phyloP scores from a whole-genome alignment of 2,329 filamentous ascomycete species.

The Aspergillus ustus region DNA sequence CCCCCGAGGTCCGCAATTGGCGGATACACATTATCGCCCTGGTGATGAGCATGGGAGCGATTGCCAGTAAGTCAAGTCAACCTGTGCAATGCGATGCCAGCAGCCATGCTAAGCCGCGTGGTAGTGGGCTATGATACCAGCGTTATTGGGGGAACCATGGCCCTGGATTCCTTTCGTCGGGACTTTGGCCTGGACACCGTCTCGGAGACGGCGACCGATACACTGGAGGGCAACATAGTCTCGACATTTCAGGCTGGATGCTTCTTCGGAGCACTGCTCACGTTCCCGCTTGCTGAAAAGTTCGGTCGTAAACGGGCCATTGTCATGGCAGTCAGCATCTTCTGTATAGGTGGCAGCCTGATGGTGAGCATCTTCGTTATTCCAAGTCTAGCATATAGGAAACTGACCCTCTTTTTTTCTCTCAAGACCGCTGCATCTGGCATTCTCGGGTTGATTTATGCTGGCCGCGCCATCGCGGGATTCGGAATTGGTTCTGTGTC shows the following conservation, averaged over 20 bases:
- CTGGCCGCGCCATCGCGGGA: constrained; percentile 13
- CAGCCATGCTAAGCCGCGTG: background rate
- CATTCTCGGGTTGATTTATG: constrained; percentile 13
- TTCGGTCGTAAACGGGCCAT: constrained; percentile 61
- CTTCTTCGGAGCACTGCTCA: constrained; percentile 38
- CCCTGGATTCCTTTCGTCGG: constrained; percentile 14
- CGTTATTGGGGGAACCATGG: constrained; percentile 16
- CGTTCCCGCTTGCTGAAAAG: constrained; percentile 37
- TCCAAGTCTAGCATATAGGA: background rate
- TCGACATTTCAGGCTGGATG: constrained; percentile 24
- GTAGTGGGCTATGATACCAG: constrained; percentile 21
- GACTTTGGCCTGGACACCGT: constrained; percentile 14
- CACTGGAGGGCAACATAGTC: constrained; percentile 18
- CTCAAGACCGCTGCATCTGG: constrained; percentile 10
- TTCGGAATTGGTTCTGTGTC: constrained; percentile 17
- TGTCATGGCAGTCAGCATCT: constrained; percentile 59
- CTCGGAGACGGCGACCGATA: constrained; percentile 11
- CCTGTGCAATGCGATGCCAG: no score
- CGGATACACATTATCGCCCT: constrained; percentile 16
- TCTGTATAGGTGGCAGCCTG: constrained; percentile 54
- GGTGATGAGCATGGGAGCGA: constrained; percentile 17
- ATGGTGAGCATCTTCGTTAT: constrained; percentile 7
- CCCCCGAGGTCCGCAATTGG: constrained; percentile 17
- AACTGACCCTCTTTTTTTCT: background rate
- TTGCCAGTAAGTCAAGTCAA: constrained; percentile 10